phyloP scores from a whole-genome alignment of 768 basidiomycete species.

The Calocybe indica region DNA sequence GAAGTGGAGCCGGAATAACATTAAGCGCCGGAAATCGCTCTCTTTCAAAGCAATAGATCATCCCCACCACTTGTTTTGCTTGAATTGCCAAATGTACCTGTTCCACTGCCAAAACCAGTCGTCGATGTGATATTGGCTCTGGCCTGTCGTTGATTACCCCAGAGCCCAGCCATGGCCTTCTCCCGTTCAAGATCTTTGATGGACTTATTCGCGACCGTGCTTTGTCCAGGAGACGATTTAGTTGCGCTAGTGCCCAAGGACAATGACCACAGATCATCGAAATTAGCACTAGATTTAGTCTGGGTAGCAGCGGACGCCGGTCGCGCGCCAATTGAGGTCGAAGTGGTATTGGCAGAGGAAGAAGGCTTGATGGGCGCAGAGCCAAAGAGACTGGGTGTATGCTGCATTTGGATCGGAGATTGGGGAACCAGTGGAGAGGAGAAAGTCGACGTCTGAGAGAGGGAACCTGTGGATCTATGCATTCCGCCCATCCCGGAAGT shows the following conservation, averaged over 20 bases:
- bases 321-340: background rate
- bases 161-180: slow-evolving; percentile 75
- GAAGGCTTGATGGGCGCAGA: slow-evolving; percentile 27
- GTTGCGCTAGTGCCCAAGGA: slow-evolving; percentile 51
- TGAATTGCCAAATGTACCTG: slow-evolving; percentile 26
- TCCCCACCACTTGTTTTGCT: slow-evolving; percentile 28
- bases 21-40: background rate
- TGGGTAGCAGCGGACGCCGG: background rate
- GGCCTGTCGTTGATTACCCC: slow-evolving; percentile 42
- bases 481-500: slow-evolving; percentile 19
- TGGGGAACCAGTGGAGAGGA: slow-evolving; percentile 12
- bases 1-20: background rate
- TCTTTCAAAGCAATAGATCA: slow-evolving; percentile 33
- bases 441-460: slow-evolving; percentile 23
- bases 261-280: slow-evolving; percentile 88
- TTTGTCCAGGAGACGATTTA: slow-evolving; percentile 23
- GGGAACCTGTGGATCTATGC: slow-evolving; percentile 31
- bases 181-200: slow-evolving; percentile 89
- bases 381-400: slow-evolving; percentile 21
- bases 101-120: background rate
- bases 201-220: slow-evolving; percentile 44
- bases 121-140: background rate
- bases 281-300: slow-evolving; percentile 40
- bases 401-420: slow-evolving; percentile 10
- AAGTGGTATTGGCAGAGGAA: slow-evolving; percentile 6